Evolutionary conservation across 2,329 filamentous ascomycete genomes (phyloP).

Genomic region (Aspergillus sp.): DNA sequence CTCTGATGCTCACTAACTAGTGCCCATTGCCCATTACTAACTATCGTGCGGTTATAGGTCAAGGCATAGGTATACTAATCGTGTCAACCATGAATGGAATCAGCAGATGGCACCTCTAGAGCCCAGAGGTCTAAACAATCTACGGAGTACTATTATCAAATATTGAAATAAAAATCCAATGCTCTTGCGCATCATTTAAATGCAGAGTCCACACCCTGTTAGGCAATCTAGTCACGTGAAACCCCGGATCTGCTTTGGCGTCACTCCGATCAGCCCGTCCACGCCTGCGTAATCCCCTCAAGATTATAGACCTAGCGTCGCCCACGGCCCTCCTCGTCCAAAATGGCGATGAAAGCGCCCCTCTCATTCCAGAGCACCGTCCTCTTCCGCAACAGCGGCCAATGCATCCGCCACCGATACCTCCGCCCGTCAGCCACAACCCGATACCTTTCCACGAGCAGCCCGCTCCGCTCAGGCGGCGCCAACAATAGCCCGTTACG

Average conservation of each 20-base stretch:
- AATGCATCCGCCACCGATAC: slow-evolving; percentile 25
- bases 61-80: neutral
- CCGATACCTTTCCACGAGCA: slow-evolving; percentile 29
- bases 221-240: neutral
- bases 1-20: neutral
- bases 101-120: too few species aligned
- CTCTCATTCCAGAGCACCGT: slow-evolving; percentile 11
- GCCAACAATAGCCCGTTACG: slow-evolving; percentile 34
- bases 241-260: neutral
- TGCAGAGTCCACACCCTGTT: neutral
- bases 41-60: neutral
- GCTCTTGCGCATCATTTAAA: neutral
- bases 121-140: too few species aligned
- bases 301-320: neutral
- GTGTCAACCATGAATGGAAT: too few species aligned
- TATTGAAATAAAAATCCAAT: neutral
- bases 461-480: slow-evolving; percentile 23
- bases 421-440: slow-evolving; percentile 9
- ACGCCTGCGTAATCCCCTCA: neutral
- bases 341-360: slow-evolving; percentile 15
- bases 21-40: neutral
- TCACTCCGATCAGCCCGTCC: neutral
- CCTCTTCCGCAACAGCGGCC: slow-evolving; percentile 28
- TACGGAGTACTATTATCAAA: neutral
- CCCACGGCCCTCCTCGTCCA: neutral